Conservation (phyloP, 257 asterid species). For the Salvia hispanica region DNA sequence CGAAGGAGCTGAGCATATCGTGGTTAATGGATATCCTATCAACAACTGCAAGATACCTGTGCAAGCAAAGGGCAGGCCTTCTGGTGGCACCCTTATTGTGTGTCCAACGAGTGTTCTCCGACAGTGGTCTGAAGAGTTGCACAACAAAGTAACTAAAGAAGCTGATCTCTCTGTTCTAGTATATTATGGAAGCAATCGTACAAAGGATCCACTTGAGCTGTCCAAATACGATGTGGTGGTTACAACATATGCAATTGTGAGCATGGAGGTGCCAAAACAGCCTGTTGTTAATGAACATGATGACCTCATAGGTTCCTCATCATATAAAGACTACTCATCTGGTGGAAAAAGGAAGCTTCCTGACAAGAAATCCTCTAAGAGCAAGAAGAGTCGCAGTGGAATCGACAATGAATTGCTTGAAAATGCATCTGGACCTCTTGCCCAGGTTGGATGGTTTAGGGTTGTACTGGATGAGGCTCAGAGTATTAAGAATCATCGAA, state of each 20-base stretch:
- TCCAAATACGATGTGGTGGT: conserved; percentile 92
- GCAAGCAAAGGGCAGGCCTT: conserved; percentile 71
- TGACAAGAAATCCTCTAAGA: conserved; percentile 50
- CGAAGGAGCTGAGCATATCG: conserved; percentile 28
- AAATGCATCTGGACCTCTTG: conserved; percentile 77
- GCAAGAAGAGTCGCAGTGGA: conserved; percentile 71
- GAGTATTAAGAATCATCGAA: conserved; percentile 91
- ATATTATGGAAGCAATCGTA: conserved; percentile 86
- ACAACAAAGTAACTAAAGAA: conserved; percentile 72
- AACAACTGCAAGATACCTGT: conserved; percentile 32
- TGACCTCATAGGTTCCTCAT: conserved; percentile 48
- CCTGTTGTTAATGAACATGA: conserved; percentile 79
- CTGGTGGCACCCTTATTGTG: conserved; percentile 95
- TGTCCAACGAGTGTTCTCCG: conserved; percentile 99
- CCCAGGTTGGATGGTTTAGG: conserved; percentile 97
- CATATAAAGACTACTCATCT: conserved; percentile 43
- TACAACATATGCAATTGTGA: conserved; percentile 94
- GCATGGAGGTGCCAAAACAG: conserved; percentile 99
- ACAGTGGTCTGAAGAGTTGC: conserved; percentile 96
- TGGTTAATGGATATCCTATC: conserved; percentile 34
- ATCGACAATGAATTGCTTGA: conserved; percentile 56
- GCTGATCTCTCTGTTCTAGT: conserved; percentile 88
- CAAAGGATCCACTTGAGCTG: conserved; percentile 84
- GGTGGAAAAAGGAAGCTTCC: conserved; percentile 67
- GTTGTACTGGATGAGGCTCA: conserved; percentile 98